Base-by-base conservation (phyloP, 306 rosid species). In the Styphnolobium japonicum region DNA sequence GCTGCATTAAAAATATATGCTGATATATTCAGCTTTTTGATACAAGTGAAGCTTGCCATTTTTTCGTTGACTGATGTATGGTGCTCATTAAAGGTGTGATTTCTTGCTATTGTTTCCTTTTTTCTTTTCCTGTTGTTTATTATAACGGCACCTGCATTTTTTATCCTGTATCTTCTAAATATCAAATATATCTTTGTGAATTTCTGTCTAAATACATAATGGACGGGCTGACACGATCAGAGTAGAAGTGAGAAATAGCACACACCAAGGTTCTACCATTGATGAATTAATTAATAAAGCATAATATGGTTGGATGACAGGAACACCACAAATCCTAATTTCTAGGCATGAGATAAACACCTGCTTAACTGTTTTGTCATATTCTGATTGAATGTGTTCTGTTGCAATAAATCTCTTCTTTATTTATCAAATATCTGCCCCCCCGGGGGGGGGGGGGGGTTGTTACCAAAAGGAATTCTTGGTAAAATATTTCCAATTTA, bases 21-120 rank as follows among this genome's bases (percentile, higher is more conserved):
- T 53, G 96, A 93, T 52, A 92, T 95, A 82, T 95, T 95, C 89
- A 92, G 90, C 89, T 95, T 95, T 88, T 85, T 92, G 85, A 87
- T 95, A 81, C 94, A 92, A 91, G 92, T 91, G 92, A 95, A 92
- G 91, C 94, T 95, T 82, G 92, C 96, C 31, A 77, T 87, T 57
- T 90, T 88, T 69, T 88, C 98, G 14, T 86, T 95, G 90, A 90
- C 94, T 65, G 82, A 93, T 73, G 88, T 90, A 56, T 95, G 98
- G 98, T 31, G 92, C 90, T 87, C 89, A 45, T 80, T 95, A 85
- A 95, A 95, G 97, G 98, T 94, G 79, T 46, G 89, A 15, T 85
- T 76, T 70, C 80, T 78, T 36, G 73, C n/a, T 31, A 14, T 58
- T 48, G 55, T 60, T 23, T 73, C 46, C 58, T 39, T 9, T 29